A percentile compares a stretch with the other conserved stretches of the same genome.
Conservation (phyloP, 306 rosid genomes). For the Mucuna pruriens region DNA sequence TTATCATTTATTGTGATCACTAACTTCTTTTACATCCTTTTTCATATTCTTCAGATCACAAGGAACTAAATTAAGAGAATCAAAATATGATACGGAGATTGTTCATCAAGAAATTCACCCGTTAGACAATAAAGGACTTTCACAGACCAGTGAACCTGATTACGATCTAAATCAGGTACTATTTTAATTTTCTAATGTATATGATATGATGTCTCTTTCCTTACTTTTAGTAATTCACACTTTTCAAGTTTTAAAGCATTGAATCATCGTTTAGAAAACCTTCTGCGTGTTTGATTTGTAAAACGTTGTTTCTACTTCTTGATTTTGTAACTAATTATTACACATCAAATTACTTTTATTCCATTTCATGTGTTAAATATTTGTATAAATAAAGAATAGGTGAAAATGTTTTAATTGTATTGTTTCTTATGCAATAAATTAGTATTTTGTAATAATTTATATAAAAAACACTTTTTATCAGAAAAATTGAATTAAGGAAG, state of each 20-base stretch:
- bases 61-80: not conserved
- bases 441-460: no score
- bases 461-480: no score
- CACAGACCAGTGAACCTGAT: conserved; percentile 43
- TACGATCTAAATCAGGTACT: conserved; percentile 50
- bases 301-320: not conserved
- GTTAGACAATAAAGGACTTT: conserved; percentile 9
- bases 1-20: not conserved
- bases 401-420: no score
- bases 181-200: not conserved
- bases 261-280: not conserved
- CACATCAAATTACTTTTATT: not conserved
- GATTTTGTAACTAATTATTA: not conserved
- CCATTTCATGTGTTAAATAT: no score
- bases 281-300: not conserved
- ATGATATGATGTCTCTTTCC: not conserved
- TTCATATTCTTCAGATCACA: conserved; percentile 30
- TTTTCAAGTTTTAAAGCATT: not conserved
- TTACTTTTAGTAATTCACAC: not conserved
- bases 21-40: not conserved
- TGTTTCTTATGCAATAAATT: no score
- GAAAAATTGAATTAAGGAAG: no score
- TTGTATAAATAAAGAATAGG: no score
- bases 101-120: not conserved
- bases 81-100: conserved; percentile 11